Evolutionary conservation across 2,329 filamentous ascomycete species (phyloP).

Genomic region (Emydomyces testavorans): DNA sequence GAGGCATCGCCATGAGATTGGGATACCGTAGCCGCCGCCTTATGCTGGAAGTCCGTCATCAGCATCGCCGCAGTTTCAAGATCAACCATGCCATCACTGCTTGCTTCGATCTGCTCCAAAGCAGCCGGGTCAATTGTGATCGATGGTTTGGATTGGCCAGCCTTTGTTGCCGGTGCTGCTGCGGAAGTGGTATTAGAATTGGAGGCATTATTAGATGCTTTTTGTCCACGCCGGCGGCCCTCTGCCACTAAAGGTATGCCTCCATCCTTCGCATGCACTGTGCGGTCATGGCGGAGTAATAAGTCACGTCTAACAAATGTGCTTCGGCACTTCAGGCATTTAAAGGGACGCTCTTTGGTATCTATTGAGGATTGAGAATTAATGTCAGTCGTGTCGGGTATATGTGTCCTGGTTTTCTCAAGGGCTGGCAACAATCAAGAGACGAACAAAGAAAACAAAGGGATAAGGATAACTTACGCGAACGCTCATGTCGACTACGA

Average conservation of each 20-base stretch:
- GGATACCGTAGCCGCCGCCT: slow-evolving; percentile 62
- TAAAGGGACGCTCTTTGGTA: slow-evolving; percentile 97
- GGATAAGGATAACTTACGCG: slow-evolving; percentile 62
- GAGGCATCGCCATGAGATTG: slow-evolving; percentile 36
- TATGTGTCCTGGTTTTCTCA: neutral
- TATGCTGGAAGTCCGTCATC: slow-evolving; percentile 95
- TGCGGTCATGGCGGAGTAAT: slow-evolving; percentile 90
- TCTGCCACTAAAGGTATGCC: slow-evolving; percentile 89
- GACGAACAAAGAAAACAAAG: slow-evolving; percentile 1
- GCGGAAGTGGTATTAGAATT: slow-evolving; percentile 9
- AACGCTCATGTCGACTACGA: slow-evolving; percentile 90
- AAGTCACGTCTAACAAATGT: slow-evolving; percentile 97
- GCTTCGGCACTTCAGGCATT: slow-evolving; percentile 94
- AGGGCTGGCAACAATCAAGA: neutral
- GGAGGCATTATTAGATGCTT: slow-evolving; percentile 30
- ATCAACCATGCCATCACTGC: slow-evolving; percentile 82
- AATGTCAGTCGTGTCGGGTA: slow-evolving; percentile 10
- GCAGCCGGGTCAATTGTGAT: slow-evolving; percentile 67
- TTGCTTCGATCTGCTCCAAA: slow-evolving; percentile 64
- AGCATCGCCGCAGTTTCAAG: slow-evolving; percentile 97
- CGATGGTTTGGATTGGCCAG: slow-evolving; percentile 60
- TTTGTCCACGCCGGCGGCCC: slow-evolving; percentile 56
- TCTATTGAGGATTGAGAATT: slow-evolving; percentile 45
- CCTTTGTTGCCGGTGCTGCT: slow-evolving; percentile 22
- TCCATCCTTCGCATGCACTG: slow-evolving; percentile 96